Evolutionary conservation across 2,329 filamentous ascomycete species (phyloP), one percentile per base, ranked within the genome.

Genomic region (Keithomyces neogunnii): DNA sequence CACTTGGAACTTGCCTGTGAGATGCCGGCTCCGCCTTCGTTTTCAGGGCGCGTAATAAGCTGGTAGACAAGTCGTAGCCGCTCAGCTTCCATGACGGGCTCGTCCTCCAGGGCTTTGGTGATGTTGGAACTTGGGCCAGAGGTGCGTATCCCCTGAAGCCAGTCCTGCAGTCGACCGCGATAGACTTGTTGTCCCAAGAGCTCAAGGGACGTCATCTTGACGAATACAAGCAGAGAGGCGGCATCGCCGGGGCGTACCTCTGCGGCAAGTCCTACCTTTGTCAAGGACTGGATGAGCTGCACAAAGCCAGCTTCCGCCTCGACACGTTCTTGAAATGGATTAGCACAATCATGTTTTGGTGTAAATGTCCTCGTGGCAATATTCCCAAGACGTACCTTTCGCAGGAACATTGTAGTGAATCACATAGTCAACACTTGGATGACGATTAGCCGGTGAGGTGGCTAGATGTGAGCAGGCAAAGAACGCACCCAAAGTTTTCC

Each of bases 11-110:
- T 71, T 30, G 78, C 77, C 1, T 86, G 82, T 0, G 82, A 88
- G 55, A 95, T 84, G 5, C 87, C 88, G 30, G 88, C 89, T 49
- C 89, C 89, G 43, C 89, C 88, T 51, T 92, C 83, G 55, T 84
- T 80, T 56, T 76, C 78, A 4, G 85, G 78, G 67, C 83, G 85
- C 6, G 84, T 88, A 51, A 95, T 86, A 54, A 96, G 81, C 47
- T 93, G 82, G 66, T 96, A 93, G 53, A 96, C 86, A 45, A 95
- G 82, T 35, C 93, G 84, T 44, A 96, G 80, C 45, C 91, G 80
- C 72, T 99, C 93, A 28, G 92, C 88, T 63, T 95, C 89, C 39
- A 85, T 89, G 52, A 96, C 77, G 1, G 90, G 87, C 58, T 95
- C 86, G 13, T 80, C 73, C 53, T 84, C 74, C 49, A 95, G 79